These are phyloP conservation scores for Ophiognomonia clavigignenti-juglandacearum DNA, from an alignment of 2,329 filamentous ascomycete genomes.

Conservation along the genomic window DNA sequence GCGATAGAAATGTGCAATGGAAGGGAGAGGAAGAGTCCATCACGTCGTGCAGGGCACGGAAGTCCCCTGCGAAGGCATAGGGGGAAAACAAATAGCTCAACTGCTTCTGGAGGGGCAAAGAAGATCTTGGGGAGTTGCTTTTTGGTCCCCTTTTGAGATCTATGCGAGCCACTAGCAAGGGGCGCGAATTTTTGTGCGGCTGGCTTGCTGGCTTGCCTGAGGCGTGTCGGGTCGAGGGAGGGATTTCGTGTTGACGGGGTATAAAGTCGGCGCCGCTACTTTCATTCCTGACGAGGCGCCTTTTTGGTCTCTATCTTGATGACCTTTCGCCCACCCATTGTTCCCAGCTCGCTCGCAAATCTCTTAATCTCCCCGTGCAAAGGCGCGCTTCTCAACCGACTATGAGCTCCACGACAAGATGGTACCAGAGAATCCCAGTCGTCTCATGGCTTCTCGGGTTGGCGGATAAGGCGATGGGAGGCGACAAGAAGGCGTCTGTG, in stretches of 20 bases:
- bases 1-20: too few relatives aligned
- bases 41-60: too few relatives aligned
- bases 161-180: not conserved
- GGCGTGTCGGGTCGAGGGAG: not conserved
- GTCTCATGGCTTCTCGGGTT: conserved; percentile 2
- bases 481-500: not conserved
- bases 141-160: not conserved
- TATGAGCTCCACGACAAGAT: conserved; percentile 7
- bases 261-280: not conserved
- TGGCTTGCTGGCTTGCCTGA: not conserved
- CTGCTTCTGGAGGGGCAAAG: not conserved
- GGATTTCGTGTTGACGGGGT: not conserved
- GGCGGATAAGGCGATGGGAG: not conserved
- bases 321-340: too few relatives aligned
- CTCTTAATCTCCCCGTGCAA: too few relatives aligned
- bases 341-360: too few relatives aligned
- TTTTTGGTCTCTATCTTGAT: too few relatives aligned
- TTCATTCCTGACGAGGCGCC: too few relatives aligned
- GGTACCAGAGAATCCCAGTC: conserved; percentile 1
- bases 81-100: not conserved
- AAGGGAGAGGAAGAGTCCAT: too few relatives aligned
- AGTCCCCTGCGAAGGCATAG: too few relatives aligned
- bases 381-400: not conserved
- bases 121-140: not conserved
- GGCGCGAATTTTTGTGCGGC: not conserved